Percentiles rank a stretch among this genome's conserved stretches.
Evolutionary conservation across 768 basidiomycete genomes (phyloP).

Genomic region (Trichaptum fuscoviolaceum): DNA sequence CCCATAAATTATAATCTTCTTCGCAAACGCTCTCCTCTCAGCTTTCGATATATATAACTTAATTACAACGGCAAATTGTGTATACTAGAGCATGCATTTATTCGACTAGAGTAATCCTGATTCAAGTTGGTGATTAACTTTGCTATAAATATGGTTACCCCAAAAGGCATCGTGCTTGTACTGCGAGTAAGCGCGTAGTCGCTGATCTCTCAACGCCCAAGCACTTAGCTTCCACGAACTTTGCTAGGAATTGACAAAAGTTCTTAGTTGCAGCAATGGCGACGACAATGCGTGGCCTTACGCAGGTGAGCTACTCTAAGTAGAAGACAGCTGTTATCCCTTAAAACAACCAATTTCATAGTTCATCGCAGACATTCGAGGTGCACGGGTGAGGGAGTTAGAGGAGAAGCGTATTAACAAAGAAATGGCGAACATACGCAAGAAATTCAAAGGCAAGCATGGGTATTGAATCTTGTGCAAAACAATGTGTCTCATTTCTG

Average conservation of each 20-base stretch:
- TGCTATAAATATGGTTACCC: not conserved
- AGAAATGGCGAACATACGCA: slow-evolving; percentile 99
- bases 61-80: not conserved
- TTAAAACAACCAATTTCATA: slow-evolving; percentile 24
- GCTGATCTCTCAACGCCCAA: not conserved
- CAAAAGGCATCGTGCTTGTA: not conserved
- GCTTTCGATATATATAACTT: not conserved
- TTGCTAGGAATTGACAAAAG: not conserved
- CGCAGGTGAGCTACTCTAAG: slow-evolving; percentile 62
- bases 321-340: slow-evolving; percentile 3
- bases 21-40: not conserved
- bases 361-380: slow-evolving; percentile 99
- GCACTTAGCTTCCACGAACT: not conserved
- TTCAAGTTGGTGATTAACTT: not conserved
- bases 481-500: not conserved
- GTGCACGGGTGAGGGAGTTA: slow-evolving; percentile 91
- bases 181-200: too few relatives aligned
- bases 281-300: slow-evolving; percentile 85
- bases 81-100: not conserved
- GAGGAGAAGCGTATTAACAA: slow-evolving; percentile 99
- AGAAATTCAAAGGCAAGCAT: slow-evolving; percentile 89
- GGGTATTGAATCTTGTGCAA: not conserved
- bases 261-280: slow-evolving; percentile 51
- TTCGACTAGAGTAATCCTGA: not conserved
- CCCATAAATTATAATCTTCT: not conserved